Evolutionary conservation across 768 basidiomycete genomes (phyloP).

Genomic region (Candolleomyces eurysporus): DNA sequence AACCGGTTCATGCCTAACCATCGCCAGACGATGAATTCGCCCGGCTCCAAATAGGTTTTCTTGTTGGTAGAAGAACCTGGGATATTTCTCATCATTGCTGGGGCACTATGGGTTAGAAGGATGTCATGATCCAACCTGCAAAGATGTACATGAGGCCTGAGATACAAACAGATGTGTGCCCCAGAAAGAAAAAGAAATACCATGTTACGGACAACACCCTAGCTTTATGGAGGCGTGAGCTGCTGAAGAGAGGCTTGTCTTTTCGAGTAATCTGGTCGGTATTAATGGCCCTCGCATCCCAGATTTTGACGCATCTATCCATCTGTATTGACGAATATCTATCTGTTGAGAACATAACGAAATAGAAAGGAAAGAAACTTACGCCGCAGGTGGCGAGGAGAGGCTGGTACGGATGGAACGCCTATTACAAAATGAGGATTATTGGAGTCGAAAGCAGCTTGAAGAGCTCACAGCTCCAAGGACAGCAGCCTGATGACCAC

Average conservation of each 20-base stretch:
- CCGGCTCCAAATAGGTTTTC: constrained; percentile 37
- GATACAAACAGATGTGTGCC: background rate
- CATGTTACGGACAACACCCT: constrained; percentile 64
- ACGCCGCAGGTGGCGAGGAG: constrained; percentile 80
- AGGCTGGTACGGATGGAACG: constrained; percentile 64
- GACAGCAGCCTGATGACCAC: constrained; percentile 72
- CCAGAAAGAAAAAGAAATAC: constrained; percentile 29
- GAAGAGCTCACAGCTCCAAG: constrained; percentile 51
- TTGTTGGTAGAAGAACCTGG: constrained; percentile 22
- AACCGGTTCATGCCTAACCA: constrained; percentile 69
- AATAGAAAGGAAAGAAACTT: constrained; percentile 21
- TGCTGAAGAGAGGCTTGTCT: constrained; percentile 78
- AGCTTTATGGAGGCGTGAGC: constrained; percentile 61
- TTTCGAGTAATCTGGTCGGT: constrained; percentile 48
- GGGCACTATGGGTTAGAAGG: constrained; percentile 52
- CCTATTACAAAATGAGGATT: constrained; percentile 33
- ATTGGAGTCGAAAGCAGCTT: constrained; percentile 4
- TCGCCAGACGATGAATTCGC: constrained; percentile 59
- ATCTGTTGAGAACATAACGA: background rate
- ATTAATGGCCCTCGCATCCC: constrained; percentile 48
- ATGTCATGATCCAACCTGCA: constrained; percentile 57
- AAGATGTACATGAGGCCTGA: too few relatives aligned
- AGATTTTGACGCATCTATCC: constrained; percentile 75
- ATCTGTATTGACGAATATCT: constrained; percentile 38
- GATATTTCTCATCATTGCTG: constrained; percentile 41